Conservation (phyloP, 1,139 yeast genomes). For the Taphrina confusa region DNA sequence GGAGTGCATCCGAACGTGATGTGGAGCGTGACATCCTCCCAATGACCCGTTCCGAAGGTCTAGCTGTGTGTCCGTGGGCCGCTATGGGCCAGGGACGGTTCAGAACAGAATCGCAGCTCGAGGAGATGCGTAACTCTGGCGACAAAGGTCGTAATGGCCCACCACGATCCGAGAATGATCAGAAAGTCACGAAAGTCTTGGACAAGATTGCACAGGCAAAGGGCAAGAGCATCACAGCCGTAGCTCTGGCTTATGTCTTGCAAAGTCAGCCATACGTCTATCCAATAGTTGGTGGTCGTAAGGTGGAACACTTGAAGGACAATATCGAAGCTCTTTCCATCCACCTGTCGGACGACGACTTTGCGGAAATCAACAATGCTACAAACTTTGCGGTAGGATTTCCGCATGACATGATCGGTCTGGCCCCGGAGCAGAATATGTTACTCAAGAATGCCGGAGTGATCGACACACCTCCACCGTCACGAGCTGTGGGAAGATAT, state of each 20-base stretch:
- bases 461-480: background rate
- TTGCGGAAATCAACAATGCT: slow-evolving; percentile 28
- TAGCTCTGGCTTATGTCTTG: slow-evolving; percentile 43
- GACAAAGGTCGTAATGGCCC: slow-evolving; percentile 25
- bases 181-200: slow-evolving; percentile 40
- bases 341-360: slow-evolving; percentile 37
- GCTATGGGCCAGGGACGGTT: slow-evolving; percentile 41
- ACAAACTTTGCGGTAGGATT: slow-evolving; percentile 18
- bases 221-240: slow-evolving; percentile 39
- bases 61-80: slow-evolving; percentile 43
- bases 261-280: slow-evolving; percentile 42
- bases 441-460: slow-evolving; percentile 1
- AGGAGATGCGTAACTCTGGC: slow-evolving; percentile 36
- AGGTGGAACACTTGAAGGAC: slow-evolving; percentile 39
- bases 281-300: slow-evolving; percentile 42
- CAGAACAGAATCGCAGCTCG: slow-evolving; percentile 40
- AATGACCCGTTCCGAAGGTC: slow-evolving; percentile 41
- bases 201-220: slow-evolving; percentile 42
- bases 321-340: slow-evolving; percentile 39
- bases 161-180: slow-evolving; percentile 37
- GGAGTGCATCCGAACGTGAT: slow-evolving; percentile 42
- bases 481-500: too few relatives aligned
- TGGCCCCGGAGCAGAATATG: background rate
- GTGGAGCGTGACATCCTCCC: slow-evolving; percentile 43
- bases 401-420: slow-evolving; percentile 25